Percentiles rank a stretch among this genome's conserved stretches.
Conservation (phyloP, 345 rosid species). For the Salix arbutifolia region DNA sequence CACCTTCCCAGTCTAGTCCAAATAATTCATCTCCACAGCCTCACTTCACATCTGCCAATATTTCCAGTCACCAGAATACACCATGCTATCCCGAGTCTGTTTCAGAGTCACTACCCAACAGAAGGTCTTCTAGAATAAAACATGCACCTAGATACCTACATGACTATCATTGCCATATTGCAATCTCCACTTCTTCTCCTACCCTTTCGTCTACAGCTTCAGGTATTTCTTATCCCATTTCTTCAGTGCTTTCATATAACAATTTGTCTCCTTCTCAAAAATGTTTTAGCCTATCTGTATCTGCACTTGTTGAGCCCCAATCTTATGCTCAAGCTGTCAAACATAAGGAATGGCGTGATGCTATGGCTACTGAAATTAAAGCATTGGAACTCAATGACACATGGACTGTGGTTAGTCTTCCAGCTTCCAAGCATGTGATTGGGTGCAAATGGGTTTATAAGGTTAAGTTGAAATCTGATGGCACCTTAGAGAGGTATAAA, state of each 20-base stretch:
- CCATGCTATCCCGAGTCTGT: rapidly evolving
- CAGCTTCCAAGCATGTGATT: not conserved
- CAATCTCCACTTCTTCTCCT: too few relatives aligned
- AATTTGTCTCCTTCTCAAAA: not conserved
- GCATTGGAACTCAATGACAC: not conserved
- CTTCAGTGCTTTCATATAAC: too few relatives aligned
- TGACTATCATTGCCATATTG: too few relatives aligned
- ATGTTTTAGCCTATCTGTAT: not conserved
- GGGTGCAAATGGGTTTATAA: slow-evolving; percentile 6
- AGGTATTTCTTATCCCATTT: not conserved
- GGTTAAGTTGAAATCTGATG: not conserved
- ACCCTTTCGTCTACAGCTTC: too few relatives aligned
- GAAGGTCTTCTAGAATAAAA: too few relatives aligned
- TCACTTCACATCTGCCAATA: too few relatives aligned
- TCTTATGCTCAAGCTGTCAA: not conserved
- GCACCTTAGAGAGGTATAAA: not conserved
- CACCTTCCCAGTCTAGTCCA: too few relatives aligned
- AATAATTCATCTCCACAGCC: too few relatives aligned
- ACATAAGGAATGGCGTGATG: not conserved
- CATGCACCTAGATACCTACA: too few relatives aligned
- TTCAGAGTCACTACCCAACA: too few relatives aligned
- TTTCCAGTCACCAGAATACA: too few relatives aligned
- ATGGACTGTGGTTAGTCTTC: not conserved
- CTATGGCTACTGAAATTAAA: not conserved
- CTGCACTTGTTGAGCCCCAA: not conserved